Percentiles rank a stretch among this genome's conserved stretches.
phyloP scores from a whole-genome alignment of 106 monocot genomes.

The Vanilla planifolia region DNA sequence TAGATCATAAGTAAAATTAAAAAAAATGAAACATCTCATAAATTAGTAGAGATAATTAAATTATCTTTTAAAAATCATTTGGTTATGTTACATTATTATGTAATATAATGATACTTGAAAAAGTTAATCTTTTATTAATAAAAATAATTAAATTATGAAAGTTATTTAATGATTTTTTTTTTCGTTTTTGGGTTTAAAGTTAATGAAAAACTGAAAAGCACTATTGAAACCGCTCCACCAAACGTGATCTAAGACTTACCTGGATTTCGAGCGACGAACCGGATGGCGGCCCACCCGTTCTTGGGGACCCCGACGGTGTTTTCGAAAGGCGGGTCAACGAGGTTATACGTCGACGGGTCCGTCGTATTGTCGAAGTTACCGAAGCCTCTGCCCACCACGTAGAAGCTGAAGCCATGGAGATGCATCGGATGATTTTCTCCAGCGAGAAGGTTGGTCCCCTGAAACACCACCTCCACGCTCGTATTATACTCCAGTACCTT shows the following conservation, averaged over 20 bases:
- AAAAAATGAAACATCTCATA: no score
- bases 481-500: slow-evolving; percentile 19
- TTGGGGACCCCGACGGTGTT: slow-evolving; percentile 26
- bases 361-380: slow-evolving; percentile 19
- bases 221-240: no score
- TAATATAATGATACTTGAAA: no score
- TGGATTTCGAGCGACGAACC: slow-evolving; percentile 22
- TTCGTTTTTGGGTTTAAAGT: no score
- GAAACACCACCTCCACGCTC: slow-evolving; percentile 21
- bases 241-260: slow-evolving; percentile 39
- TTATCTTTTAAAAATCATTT: no score
- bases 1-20: no score
- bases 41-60: not conserved
- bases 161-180: no score
- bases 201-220: not conserved
- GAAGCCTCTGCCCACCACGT: slow-evolving; percentile 20
- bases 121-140: no score
- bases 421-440: slow-evolving; percentile 23
- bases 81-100: no score
- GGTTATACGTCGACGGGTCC: slow-evolving; percentile 21
- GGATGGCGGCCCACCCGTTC: slow-evolving; percentile 24
- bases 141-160: no score
- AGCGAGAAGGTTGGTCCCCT: slow-evolving; percentile 22
- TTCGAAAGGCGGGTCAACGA: slow-evolving; percentile 23
- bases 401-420: slow-evolving; percentile 28